phyloP scores from a whole-genome alignment of 441 rosid genomes.

The Mallotus japonicus region DNA sequence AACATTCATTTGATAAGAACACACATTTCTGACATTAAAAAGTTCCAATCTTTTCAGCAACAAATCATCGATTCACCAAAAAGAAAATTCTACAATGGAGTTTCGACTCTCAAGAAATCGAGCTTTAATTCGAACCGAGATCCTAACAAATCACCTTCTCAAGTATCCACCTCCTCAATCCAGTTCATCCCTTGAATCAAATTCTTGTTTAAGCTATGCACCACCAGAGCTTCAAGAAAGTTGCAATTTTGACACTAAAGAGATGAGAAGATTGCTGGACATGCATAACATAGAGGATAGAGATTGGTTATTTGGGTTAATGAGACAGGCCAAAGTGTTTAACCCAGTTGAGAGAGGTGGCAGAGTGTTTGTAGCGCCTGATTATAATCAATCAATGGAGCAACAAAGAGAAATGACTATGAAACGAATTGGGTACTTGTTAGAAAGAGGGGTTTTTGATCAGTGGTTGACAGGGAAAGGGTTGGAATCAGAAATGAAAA shows the following conservation, averaged over 20 bases:
- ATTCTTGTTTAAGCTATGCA: constrained; percentile 47
- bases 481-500: constrained; percentile 56
- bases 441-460: constrained; percentile 55
- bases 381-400: constrained; percentile 82
- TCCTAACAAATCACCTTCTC: constrained; percentile 53
- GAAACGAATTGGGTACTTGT: constrained; percentile 56
- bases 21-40: no score
- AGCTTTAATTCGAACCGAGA: constrained; percentile 42
- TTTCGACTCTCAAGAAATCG: constrained; percentile 33
- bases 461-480: constrained; percentile 70
- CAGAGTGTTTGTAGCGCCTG: constrained; percentile 59
- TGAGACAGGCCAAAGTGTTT: constrained; percentile 66
- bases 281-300: constrained; percentile 66
- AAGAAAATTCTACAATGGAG: neutral
- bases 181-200: constrained; percentile 15
- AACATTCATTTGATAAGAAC: no score
- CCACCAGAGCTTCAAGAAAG: constrained; percentile 66
- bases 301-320: constrained; percentile 71
- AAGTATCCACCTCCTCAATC: neutral
- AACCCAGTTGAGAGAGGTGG: constrained; percentile 61
- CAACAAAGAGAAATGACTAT: constrained; percentile 80
- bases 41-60: no score
- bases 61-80: neutral
- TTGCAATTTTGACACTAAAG: constrained; percentile 45
- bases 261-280: constrained; percentile 66